Percentiles rank a stretch among this genome's conserved stretches.
Conservation (phyloP, 2,329 filamentous ascomycete species). For the Apiospora kogelbergensis region DNA sequence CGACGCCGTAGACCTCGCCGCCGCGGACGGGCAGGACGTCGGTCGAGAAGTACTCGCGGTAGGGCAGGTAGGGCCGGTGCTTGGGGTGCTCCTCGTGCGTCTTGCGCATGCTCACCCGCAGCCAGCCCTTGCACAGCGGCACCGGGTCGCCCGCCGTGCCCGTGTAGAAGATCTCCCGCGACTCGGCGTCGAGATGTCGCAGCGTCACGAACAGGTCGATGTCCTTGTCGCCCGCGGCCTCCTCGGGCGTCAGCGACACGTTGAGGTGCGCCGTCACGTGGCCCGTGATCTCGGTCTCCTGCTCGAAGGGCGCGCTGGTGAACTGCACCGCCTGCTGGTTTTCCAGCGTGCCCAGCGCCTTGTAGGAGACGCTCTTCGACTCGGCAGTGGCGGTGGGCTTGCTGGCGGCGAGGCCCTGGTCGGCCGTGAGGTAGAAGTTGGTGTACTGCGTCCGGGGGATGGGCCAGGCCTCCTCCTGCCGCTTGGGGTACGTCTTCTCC, state of each 20-base stretch:
- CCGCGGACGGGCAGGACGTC: slow-evolving; percentile 55
- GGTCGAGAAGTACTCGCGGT: slow-evolving; percentile 56
- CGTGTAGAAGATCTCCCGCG: slow-evolving; percentile 62
- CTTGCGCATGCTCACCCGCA: slow-evolving; percentile 57
- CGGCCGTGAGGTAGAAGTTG: slow-evolving; percentile 56
- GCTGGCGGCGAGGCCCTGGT: slow-evolving; percentile 38
- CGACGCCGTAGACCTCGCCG: slow-evolving; percentile 57
- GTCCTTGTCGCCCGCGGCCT: slow-evolving; percentile 38
- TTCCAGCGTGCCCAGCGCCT: slow-evolving; percentile 57
- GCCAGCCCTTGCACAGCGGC: slow-evolving; percentile 64
- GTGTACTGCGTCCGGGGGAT: slow-evolving; percentile 65
- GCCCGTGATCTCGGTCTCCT: slow-evolving; percentile 69
- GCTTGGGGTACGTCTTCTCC: slow-evolving; percentile 54
- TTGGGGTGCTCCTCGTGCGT: slow-evolving; percentile 49
- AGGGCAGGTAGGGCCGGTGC: slow-evolving; percentile 54
- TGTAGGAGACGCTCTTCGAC: slow-evolving; percentile 48
- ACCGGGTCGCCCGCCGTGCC: slow-evolving; percentile 65
- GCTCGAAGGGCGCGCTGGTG: slow-evolving; percentile 54
- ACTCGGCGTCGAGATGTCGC: slow-evolving; percentile 53
- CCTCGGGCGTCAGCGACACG: slow-evolving; percentile 58
- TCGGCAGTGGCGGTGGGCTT: slow-evolving; percentile 24
- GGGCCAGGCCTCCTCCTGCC: slow-evolving; percentile 65
- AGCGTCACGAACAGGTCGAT: slow-evolving; percentile 66
- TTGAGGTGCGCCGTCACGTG: slow-evolving; percentile 65
- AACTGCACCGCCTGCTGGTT: slow-evolving; percentile 58